A percentile compares a stretch with the other conserved stretches of the same genome.
Evolutionary conservation across 2,329 filamentous ascomycete genomes (phyloP).

Genomic region (Exophiala xenobiotica): DNA sequence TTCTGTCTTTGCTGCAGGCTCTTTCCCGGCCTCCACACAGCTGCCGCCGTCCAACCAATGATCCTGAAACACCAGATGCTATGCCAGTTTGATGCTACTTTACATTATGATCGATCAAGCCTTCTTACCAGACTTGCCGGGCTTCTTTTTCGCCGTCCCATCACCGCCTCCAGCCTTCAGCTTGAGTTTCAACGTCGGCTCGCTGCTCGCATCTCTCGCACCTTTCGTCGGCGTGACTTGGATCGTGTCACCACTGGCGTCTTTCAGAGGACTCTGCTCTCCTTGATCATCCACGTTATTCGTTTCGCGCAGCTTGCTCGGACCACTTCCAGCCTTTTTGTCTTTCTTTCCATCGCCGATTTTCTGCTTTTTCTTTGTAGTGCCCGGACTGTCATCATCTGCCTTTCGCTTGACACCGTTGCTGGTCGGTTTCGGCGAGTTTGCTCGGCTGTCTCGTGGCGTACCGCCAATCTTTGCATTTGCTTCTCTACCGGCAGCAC

Average conservation of each 20-base stretch:
- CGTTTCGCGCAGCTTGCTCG: constrained; percentile 29
- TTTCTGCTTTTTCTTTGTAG: constrained; percentile 30
- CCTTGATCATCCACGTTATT: constrained; percentile 22
- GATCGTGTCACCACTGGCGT: constrained; percentile 26
- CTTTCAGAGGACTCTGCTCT: constrained; percentile 25
- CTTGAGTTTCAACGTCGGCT: constrained; percentile 30
- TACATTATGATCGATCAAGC: neutral
- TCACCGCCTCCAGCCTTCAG: constrained; percentile 16
- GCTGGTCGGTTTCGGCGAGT: constrained; percentile 27
- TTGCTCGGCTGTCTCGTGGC: constrained; percentile 30
- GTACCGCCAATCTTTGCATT: constrained; percentile 31
- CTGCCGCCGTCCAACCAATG: too few relatives aligned
- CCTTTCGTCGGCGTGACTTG: constrained; percentile 28
- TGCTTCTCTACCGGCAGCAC: constrained; percentile 29
- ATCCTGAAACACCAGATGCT: constrained; percentile 9
- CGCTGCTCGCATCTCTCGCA: constrained; percentile 21
- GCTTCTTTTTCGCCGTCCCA: constrained; percentile 19
- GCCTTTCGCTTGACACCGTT: constrained; percentile 31
- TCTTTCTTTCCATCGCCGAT: constrained; percentile 19
- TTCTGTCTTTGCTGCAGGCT: neutral
- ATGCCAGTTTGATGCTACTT: constrained; percentile 3
- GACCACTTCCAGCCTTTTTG: constrained; percentile 25
- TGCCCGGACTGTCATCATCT: constrained; percentile 22
- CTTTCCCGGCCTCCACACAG: neutral
- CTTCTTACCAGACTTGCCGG: constrained; percentile 22